Evolutionary conservation across 108 stramenopile species (phyloP).

Genomic region (Skeletonema grethae): DNA sequence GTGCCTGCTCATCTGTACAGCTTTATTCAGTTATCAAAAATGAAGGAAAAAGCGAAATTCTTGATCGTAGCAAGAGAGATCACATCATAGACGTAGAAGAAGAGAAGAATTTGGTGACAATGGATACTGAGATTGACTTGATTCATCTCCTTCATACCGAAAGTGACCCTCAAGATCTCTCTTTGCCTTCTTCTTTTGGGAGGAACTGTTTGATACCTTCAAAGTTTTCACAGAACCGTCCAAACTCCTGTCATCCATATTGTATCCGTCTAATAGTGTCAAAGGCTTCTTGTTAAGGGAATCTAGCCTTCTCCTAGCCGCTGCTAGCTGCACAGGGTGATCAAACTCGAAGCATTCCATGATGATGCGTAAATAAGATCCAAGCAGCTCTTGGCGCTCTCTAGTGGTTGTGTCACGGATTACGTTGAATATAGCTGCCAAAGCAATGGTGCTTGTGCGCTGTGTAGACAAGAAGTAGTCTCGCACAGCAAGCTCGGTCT

Average conservation of each 20-base stretch:
- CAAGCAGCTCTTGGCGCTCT: neutral
- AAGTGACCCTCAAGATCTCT: too few relatives aligned
- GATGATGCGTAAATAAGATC: neutral
- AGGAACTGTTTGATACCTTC: neutral
- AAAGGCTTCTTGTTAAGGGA: neutral
- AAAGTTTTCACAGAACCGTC: neutral
- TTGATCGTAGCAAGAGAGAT: too few relatives aligned
- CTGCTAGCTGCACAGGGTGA: neutral
- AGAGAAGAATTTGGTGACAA: too few relatives aligned
- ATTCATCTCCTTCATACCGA: too few relatives aligned
- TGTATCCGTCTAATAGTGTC: neutral
- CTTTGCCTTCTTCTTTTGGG: too few relatives aligned
- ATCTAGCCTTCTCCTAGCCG: neutral
- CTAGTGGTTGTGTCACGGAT: neutral
- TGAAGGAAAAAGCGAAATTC: too few relatives aligned
- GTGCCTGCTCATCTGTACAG: too few relatives aligned
- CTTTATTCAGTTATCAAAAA: too few relatives aligned
- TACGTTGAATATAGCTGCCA: slow-evolving; percentile 44
- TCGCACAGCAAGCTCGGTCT: slow-evolving; percentile 37
- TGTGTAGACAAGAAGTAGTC: slow-evolving; percentile 23
- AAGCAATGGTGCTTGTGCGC: slow-evolving; percentile 29
- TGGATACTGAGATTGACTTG: too few relatives aligned
- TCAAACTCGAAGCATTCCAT: neutral
- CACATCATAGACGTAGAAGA: too few relatives aligned
- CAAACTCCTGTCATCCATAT: neutral